Base-by-base conservation (phyloP, 23 red algal genomes). In the Gracilariopsis chorda region DNA sequence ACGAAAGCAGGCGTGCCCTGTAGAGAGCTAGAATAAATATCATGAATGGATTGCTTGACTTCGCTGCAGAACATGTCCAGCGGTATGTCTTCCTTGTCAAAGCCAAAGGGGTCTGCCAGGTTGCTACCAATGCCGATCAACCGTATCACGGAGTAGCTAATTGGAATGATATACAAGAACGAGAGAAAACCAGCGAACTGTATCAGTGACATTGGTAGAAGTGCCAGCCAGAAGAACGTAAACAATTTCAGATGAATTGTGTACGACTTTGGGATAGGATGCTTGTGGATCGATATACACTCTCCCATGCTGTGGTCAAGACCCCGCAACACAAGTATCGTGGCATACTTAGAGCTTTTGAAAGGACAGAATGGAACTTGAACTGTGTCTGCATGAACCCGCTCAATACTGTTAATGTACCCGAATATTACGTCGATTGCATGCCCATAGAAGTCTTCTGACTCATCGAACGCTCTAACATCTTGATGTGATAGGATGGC, bases 51-150 rank as follows among this genome's bases (percentile, higher is more conserved):
- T 10, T 10, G 27, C 4, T 34, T 34, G 43, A 84, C 44, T 41
- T 84, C 56, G 3, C 65, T 56, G 48, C 80, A 84, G 3, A 84
- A 47, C 8, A 23, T 29, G 42, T 84, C 80, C 11, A 84, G 42
- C 20, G 80, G 80, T 27, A 84, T 65, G 41, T 84, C 80, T 36
- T 84, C 25, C 40, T 47, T 16, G 60, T 84, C 80, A 16, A 39
- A 43, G 19, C 80, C 80, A 48, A 84, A 84, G 12, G 80, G 80
- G 51, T 84, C 80, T n/a, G 80, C 30, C 16, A 84, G 60, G 24
- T 67, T 36, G 27, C 24, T 42, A 8, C 80, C 80, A 37, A 84
- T 84, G 7, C 17, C 39, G 43, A 84, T 64, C 20, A 84, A 34
- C 23, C 65, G 62, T 8, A 67, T 46, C 12, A 84, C 65, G 8